Base-by-base conservation (phyloP, 805 yeast species). In the Kodamaea hsintzibuensis region DNA sequence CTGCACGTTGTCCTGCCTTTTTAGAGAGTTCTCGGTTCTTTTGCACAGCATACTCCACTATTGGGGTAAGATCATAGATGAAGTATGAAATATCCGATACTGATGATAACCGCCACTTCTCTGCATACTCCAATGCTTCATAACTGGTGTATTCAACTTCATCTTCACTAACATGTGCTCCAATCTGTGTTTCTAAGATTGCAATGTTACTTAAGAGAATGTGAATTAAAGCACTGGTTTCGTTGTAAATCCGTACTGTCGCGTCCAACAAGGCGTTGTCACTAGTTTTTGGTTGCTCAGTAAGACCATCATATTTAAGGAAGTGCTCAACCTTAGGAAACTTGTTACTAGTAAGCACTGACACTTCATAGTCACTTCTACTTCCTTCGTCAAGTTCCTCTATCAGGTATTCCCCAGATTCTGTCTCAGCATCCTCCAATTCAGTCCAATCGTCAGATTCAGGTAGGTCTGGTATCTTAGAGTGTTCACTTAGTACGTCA, bases 171-270 rank as follows among this genome's bases (percentile, higher is more conserved):
- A 46, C 50, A n/a, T 46, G 51, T 13, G 47, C 54, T 19, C 35
- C 35, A 44, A 51, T 10, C 44, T 40, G 6, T 51, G 47, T 4
- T 48, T 57, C 38, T 33, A 48, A 27, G n/a, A 12, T 30, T 17
- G 19, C 7, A 2, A 17, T 14, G 51, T 73, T 73, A 13, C 47
- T 37, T 9, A 59, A 51, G 17, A 72, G 56, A 7, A 69, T 56
- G 16, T 56, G 47, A 22, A 68, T 45, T n/a, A 68, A 56, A 0
- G 69, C 77, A 16, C 62, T 57, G 1, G 74, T 66, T 12, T 53
- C 53, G 42, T 62, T 59, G n/a, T 64, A 47, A 27, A 73, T 65
- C 46, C 64, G 62, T 4, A 49, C 43, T 16, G 65, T 62, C 43
- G 63, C 60, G n/a, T 58, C 55, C 14, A 43, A 18, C 13, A 64